Conservation (phyloP, 768 basidiomycete genomes). For the Rhizopogon sp. region DNA sequence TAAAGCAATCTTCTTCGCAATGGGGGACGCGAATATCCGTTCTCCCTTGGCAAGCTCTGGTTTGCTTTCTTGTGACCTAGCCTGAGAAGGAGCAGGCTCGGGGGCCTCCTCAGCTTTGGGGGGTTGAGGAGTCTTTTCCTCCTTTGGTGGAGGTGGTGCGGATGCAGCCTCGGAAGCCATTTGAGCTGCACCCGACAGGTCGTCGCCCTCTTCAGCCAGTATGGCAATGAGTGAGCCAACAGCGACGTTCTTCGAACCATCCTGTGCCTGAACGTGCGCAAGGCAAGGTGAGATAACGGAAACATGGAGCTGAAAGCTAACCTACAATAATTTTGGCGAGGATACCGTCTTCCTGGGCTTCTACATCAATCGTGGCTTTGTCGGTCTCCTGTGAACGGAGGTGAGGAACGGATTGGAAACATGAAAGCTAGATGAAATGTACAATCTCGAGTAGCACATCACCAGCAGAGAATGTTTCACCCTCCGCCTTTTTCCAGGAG, state of each 20-base stretch:
- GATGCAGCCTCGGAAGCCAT: constrained; percentile 60
- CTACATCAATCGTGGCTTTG: constrained; percentile 99
- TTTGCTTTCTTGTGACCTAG: constrained; percentile 38
- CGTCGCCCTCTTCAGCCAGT: constrained; percentile 92
- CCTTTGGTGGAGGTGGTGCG: constrained; percentile 25
- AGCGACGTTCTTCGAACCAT: constrained; percentile 81
- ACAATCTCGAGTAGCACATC: constrained; percentile 97
- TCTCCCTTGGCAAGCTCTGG: constrained; percentile 60
- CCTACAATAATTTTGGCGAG: constrained; percentile 95
- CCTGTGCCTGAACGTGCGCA: constrained; percentile 48
- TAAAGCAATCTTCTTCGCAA: constrained; percentile 95
- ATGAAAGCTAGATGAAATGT: constrained; percentile 21
- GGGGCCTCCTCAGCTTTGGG: constrained; percentile 33
- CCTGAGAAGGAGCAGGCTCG: constrained; percentile 28
- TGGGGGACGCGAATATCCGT: constrained; percentile 90
- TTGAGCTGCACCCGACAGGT: constrained; percentile 76
- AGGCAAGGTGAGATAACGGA: background rate
- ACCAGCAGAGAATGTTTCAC: constrained; percentile 81
- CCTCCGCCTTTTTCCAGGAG: constrained; percentile 95
- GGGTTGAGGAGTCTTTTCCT: constrained; percentile 37
- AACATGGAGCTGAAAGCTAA: constrained; percentile 2
- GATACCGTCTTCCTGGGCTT: constrained; percentile 96
- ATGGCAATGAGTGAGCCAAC: constrained; percentile 92
- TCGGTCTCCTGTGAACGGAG: constrained; percentile 80
- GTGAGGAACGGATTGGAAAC: constrained; percentile 6